Evolutionary conservation across 495 filamentous ascomycete genomes (phyloP).

Genomic region (Penicillium paradoxum): DNA sequence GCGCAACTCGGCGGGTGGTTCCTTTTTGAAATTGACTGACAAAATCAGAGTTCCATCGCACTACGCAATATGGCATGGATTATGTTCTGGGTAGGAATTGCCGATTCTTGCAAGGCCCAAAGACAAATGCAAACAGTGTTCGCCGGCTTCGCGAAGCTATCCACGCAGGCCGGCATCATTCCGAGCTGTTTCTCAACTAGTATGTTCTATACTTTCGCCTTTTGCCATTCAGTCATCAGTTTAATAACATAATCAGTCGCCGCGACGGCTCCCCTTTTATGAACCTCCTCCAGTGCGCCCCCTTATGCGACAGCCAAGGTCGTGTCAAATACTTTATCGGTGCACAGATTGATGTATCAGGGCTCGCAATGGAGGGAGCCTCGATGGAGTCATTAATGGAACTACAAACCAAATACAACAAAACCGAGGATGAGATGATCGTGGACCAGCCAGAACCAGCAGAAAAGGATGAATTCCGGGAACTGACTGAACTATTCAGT

Average conservation of each 20-base stretch:
- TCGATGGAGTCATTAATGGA: slow-evolving; percentile 54
- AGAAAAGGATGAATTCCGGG: slow-evolving; percentile 41
- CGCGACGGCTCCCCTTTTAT: slow-evolving; percentile 61
- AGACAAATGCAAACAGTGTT: slow-evolving; percentile 47
- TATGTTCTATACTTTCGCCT: slow-evolving; percentile 25
- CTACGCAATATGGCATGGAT: slow-evolving; percentile 57
- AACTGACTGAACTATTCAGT: slow-evolving; percentile 55
- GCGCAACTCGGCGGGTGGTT: not conserved
- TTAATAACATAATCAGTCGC: slow-evolving; percentile 30
- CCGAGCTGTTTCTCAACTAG: slow-evolving; percentile 67
- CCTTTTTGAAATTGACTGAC: not conserved
- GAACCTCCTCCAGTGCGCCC: slow-evolving; percentile 60
- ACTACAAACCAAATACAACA: slow-evolving; percentile 28
- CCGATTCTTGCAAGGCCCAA: slow-evolving; percentile 58
- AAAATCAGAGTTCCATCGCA: slow-evolving; percentile 51
- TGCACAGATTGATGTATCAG: slow-evolving; percentile 56
- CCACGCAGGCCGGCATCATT: slow-evolving; percentile 54
- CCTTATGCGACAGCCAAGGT: slow-evolving; percentile 57
- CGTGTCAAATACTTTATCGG: slow-evolving; percentile 57
- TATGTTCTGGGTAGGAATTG: slow-evolving; percentile 58
- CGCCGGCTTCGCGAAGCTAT: slow-evolving; percentile 53
- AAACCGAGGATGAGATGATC: slow-evolving; percentile 17
- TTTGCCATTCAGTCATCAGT: not conserved
- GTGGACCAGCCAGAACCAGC: slow-evolving; percentile 10
- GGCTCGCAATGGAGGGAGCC: slow-evolving; percentile 51